Evolutionary conservation across 139 green algal species (phyloP), one percentile per base, ranked within the genome.

Genomic region (Chlamydomonas sp.): DNA sequence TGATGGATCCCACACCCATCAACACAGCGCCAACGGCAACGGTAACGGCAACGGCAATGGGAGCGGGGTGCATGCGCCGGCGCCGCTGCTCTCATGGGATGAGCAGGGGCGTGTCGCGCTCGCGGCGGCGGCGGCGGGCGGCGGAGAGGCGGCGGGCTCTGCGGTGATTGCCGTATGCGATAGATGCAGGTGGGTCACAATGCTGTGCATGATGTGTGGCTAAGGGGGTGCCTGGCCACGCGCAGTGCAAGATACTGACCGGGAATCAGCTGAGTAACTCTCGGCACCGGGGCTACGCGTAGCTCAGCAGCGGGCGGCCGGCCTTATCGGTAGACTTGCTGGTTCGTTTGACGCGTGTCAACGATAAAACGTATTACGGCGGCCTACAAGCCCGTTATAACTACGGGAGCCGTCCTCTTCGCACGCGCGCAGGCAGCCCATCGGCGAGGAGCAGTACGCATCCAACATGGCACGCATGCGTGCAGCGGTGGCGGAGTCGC

Each of bases 381-480:
- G 12, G 71, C 64, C 8, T 12, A 12, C 64, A 16, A 69, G 9
- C 8, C 64, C 9, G 0, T 69, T 69, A 9, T 16, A 12, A 9
- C 9, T 69, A 69, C 64, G 1, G 64, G 9, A 69, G 8, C 1
- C 64, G 64, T 69, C 9, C 64, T 69, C 8, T 7, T 69, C 8
- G 8, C 64, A 9, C 10, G 64, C 64, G 20, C 18, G 12, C 82
- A 86, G 82, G 61, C 82, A 86, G 82, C 82, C 82, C 71, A 86
- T 86, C 82, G 79, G 82, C 61, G 18, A 68, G 20, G 18, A 80
- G 66, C 82, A 49, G 60, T 86, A 79, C 20, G 61, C 8, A 0
- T 71, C 82, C n/a, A 86, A 79, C 49, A 60, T 86, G 59, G 71
- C 16, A n/a, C 69, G 82, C 3, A 8, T 86, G 59, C 15, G 72